These are phyloP conservation scores for Sugiyamaella mastotermitis DNA, from an alignment of 805 yeast species.

Conservation along the genomic window DNA sequence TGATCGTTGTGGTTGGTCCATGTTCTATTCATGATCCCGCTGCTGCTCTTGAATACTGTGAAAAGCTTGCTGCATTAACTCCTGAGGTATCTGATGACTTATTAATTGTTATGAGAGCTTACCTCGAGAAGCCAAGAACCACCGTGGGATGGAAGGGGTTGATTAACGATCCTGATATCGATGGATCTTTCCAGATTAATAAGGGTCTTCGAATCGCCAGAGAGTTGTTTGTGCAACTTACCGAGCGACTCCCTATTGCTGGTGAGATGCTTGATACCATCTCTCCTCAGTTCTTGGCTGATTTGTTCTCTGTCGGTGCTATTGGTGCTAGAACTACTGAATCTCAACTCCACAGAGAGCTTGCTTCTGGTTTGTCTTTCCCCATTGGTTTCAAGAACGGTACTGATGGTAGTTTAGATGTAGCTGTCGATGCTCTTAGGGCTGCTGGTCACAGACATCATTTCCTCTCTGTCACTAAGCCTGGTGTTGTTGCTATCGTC, in stretches of 20 bases:
- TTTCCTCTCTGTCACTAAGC: conserved; percentile 90
- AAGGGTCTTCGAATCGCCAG: conserved; percentile 89
- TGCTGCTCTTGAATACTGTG: conserved; percentile 87
- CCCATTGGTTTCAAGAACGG: conserved; percentile 99
- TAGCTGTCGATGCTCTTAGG: conserved; percentile 88
- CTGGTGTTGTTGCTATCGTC: conserved; percentile 93
- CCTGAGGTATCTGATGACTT: conserved; percentile 67
- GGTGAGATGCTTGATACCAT: conserved; percentile 98
- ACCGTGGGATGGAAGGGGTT: conserved; percentile 99
- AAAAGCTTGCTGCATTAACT: conserved; percentile 51
- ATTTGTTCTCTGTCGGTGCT: conserved; percentile 92
- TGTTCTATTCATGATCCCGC: conserved; percentile 93
- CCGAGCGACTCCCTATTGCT: conserved; percentile 84
- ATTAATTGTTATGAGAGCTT: conserved; percentile 92
- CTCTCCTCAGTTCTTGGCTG: conserved; percentile 92
- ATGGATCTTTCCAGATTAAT: conserved; percentile 87
- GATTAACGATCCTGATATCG: conserved; percentile 95
- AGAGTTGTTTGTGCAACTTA: conserved; percentile 76
- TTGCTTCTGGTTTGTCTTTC: conserved; percentile 94
- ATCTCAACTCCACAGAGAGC: conserved; percentile 94
- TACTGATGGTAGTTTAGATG: conserved; percentile 92
- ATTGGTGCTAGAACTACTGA: conserved; percentile 99
- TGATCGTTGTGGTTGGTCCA: conserved; percentile 90
- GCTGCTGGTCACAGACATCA: conserved; percentile 93
- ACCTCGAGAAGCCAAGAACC: conserved; percentile 95